A percentile compares a stretch with the other conserved stretches of the same genome.
These are phyloP conservation scores for Zasmidium citrigriseum DNA, from an alignment of 2,329 filamentous ascomycete species.

Conservation along the genomic window DNA sequence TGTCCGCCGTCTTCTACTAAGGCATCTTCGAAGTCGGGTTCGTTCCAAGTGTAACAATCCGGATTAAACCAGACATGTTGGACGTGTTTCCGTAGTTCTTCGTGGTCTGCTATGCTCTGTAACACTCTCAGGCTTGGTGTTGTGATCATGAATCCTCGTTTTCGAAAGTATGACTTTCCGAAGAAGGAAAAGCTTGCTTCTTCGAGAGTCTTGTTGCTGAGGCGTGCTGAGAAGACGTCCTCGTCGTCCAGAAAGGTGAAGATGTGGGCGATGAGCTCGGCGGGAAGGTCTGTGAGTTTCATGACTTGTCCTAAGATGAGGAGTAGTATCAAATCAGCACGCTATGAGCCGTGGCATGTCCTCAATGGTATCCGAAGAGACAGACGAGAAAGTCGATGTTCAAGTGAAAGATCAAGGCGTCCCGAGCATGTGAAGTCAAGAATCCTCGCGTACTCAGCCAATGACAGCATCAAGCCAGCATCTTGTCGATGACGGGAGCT, in stretches of 20 bases:
- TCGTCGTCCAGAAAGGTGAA: conserved; percentile 23
- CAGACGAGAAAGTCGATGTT: too few relatives aligned
- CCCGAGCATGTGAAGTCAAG: neutral
- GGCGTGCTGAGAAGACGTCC: conserved; percentile 27
- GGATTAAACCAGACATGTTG: conserved; percentile 39
- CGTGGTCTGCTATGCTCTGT: conserved; percentile 23
- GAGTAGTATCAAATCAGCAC: neutral
- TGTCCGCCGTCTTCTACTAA: conserved; percentile 6
- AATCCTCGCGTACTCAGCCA: neutral
- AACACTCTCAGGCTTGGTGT: conserved; percentile 26
- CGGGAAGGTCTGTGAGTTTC: conserved; percentile 25
- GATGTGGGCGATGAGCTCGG: conserved; percentile 30
- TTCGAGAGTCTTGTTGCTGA: conserved; percentile 25
- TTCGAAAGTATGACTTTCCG: conserved; percentile 34
- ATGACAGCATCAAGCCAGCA: neutral
- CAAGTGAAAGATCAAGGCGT: neutral
- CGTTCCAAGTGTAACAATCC: conserved; percentile 28
- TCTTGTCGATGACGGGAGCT: neutral
- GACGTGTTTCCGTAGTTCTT: conserved; percentile 27
- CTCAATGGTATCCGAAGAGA: too few relatives aligned
- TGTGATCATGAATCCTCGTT: conserved; percentile 36
- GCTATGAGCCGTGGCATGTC: too few relatives aligned
- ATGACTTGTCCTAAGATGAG: neutral
- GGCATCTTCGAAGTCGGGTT: conserved; percentile 21
- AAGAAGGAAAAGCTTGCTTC: conserved; percentile 27